A percentile compares a stretch with the other conserved stretches of the same genome.
phyloP scores from a whole-genome alignment of 2,329 filamentous ascomycete genomes.

The Exophiala bonariae region DNA sequence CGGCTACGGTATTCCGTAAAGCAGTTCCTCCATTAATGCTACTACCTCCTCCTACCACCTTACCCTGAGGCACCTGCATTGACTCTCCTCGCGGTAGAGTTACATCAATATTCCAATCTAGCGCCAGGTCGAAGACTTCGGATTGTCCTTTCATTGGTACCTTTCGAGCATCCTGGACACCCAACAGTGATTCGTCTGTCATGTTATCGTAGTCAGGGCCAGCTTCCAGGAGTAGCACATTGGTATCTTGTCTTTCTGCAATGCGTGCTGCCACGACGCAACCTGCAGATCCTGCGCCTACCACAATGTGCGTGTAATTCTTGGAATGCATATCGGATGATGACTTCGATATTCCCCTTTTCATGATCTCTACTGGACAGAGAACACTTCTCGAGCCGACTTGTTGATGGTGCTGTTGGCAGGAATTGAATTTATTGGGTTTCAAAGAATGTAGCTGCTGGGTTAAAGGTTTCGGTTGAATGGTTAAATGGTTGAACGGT shows the following conservation, averaged over 20 bases:
- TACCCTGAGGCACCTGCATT: constrained; percentile 22
- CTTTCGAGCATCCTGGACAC: constrained; percentile 13
- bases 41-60: constrained; percentile 24
- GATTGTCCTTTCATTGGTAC: constrained; percentile 23
- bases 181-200: constrained; percentile 4
- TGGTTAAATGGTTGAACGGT: too few relatives aligned
- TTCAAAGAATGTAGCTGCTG: too few relatives aligned
- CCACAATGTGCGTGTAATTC: constrained; percentile 23
- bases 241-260: constrained; percentile 13
- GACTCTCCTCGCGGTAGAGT: constrained; percentile 10
- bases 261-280: constrained; percentile 24
- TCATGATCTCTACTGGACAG: too few relatives aligned
- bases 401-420: too few relatives aligned
- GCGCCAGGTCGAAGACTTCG: constrained; percentile 15
- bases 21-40: too few relatives aligned
- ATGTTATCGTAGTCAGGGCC: constrained; percentile 17
- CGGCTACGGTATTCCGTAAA: too few relatives aligned
- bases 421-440: too few relatives aligned
- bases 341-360: too few relatives aligned
- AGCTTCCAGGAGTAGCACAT: constrained; percentile 26
- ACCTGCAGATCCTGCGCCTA: constrained; percentile 24
- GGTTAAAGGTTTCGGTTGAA: too few relatives aligned
- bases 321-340: too few relatives aligned
- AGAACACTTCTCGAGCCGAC: too few relatives aligned
- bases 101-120: constrained; percentile 22